Conservation (phyloP, 805 yeast genomes). For the Ogataea salicorniae region DNA sequence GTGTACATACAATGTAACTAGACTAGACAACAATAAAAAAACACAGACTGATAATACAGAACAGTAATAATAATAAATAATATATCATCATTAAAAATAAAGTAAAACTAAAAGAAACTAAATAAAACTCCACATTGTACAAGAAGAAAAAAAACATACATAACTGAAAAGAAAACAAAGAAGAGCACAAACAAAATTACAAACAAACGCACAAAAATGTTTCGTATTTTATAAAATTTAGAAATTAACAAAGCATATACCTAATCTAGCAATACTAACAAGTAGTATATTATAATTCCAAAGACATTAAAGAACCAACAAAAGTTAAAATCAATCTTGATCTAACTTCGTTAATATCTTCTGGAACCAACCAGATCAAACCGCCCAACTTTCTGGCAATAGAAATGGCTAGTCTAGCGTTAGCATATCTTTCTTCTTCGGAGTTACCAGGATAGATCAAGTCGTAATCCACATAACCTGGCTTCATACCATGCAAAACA, state of each 20-base stretch:
- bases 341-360: slow-evolving; percentile 95
- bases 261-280: not conserved
- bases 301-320: slow-evolving; percentile 90
- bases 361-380: slow-evolving; percentile 99
- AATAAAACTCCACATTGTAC: too few relatives aligned
- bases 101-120: not conserved
- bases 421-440: slow-evolving; percentile 85
- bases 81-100: not conserved
- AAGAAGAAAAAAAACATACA: not conserved
- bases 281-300: slow-evolving; percentile 24
- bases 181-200: not conserved
- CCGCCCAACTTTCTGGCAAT: slow-evolving; percentile 98
- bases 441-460: slow-evolving; percentile 75
- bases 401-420: slow-evolving; percentile 95
- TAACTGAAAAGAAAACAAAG: not conserved
- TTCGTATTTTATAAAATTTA: not conserved
- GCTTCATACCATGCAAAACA: slow-evolving; percentile 87
- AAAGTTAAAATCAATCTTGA: slow-evolving; percentile 89
- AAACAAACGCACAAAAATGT: too few relatives aligned
- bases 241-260: not conserved
- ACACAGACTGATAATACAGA: too few relatives aligned
- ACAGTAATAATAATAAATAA: too few relatives aligned
- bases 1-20: too few relatives aligned
- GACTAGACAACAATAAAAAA: too few relatives aligned
- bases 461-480: slow-evolving; percentile 96